These are phyloP conservation scores for Starmerella stellata DNA, from an alignment of 805 yeast species.

Conservation along the genomic window DNA sequence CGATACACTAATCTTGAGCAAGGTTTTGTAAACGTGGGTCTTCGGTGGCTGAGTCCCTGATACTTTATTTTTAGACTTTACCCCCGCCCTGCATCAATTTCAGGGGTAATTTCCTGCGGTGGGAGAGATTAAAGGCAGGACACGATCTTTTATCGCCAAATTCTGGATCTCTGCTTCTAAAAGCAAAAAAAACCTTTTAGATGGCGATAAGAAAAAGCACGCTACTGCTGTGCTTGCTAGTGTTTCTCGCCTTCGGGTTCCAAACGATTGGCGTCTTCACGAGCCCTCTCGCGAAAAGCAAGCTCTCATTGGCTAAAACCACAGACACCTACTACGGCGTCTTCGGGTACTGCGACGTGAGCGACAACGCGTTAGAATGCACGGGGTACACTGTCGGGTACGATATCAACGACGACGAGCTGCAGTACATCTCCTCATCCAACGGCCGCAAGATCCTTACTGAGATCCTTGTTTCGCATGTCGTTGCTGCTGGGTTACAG, in stretches of 20 bases:
- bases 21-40: too few species aligned
- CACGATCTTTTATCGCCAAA: too few species aligned
- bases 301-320: constrained; percentile 33
- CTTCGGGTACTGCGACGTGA: constrained; percentile 41
- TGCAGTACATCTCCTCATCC: constrained; percentile 31
- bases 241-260: constrained; percentile 35
- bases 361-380: constrained; percentile 21
- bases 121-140: too few species aligned
- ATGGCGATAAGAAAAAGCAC: background rate
- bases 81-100: too few species aligned
- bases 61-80: too few species aligned
- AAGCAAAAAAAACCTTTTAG: too few species aligned
- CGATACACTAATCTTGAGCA: too few species aligned
- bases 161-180: too few species aligned
- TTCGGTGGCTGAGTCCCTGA: too few species aligned
- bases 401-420: constrained; percentile 17
- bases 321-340: constrained; percentile 44
- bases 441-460: constrained; percentile 41
- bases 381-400: constrained; percentile 14
- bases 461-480: constrained; percentile 46
- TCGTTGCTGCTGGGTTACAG: constrained; percentile 42
- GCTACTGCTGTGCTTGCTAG: constrained; percentile 21
- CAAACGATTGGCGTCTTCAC: constrained; percentile 44
- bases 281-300: constrained; percentile 35
- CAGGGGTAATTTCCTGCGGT: too few species aligned